Conservation (phyloP, 2,329 filamentous ascomycete species). For the Ciborinia camelliae region DNA sequence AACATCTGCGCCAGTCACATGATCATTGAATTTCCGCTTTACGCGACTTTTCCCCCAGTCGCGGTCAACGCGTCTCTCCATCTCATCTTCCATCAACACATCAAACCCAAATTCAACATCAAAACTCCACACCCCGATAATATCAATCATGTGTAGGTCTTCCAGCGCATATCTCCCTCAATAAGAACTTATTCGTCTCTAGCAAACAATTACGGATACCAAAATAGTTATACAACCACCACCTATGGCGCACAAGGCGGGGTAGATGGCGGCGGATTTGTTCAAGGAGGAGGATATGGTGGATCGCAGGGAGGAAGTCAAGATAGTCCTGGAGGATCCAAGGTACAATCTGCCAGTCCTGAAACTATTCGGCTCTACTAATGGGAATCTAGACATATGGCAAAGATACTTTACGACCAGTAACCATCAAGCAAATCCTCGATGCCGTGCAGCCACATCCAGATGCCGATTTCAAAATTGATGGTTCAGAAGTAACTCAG, state of each 20-base stretch:
- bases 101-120: background rate
- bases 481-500: conserved; percentile 66
- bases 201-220: conserved; percentile 33
- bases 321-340: conserved; percentile 44
- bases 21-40: conserved; percentile 2
- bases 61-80: conserved; percentile 15
- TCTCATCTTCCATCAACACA: conserved; percentile 1
- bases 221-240: conserved; percentile 29
- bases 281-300: conserved; percentile 39
- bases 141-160: conserved; percentile 5
- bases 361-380: background rate
- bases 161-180: no score
- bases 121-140: background rate
- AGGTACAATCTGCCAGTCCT: conserved; percentile 38
- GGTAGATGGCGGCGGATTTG: conserved; percentile 60
- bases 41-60: conserved; percentile 13
- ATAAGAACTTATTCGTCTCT: background rate
- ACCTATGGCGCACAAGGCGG: conserved; percentile 50
- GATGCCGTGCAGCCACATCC: conserved; percentile 75
- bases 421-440: conserved; percentile 92
- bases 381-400: conserved; percentile 46
- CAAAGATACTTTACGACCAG: conserved; percentile 85
- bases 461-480: conserved; percentile 77
- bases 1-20: background rate
- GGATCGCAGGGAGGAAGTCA: conserved; percentile 60